Conservation (phyloP, 2,329 filamentous ascomycete species). For the Nectriaceae sp. region DNA sequence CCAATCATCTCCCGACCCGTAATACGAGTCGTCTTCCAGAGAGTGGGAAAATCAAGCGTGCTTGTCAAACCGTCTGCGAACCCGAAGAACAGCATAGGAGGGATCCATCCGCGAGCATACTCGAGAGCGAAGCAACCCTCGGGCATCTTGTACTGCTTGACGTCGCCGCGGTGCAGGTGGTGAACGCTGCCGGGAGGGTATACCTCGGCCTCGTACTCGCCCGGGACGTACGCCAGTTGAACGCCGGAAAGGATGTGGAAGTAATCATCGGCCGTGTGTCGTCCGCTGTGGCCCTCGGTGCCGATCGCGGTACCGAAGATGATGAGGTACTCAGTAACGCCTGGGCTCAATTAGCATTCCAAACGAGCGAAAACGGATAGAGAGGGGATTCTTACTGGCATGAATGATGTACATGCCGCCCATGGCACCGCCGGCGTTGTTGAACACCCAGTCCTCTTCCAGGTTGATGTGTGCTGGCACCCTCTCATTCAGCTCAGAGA, state of each 20-base stretch:
- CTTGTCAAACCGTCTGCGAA: constrained; percentile 79
- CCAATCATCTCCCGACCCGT: constrained; percentile 76
- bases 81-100: constrained; percentile 88
- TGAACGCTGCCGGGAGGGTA: constrained; percentile 72
- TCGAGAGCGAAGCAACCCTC: constrained; percentile 77
- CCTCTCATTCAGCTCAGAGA: constrained; percentile 62
- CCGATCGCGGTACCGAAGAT: constrained; percentile 83
- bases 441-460: constrained; percentile 85
- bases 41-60: constrained; percentile 81
- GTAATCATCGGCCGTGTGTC: constrained; percentile 92
- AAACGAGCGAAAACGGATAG: neutral
- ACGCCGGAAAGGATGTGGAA: constrained; percentile 85
- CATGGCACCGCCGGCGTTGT: constrained; percentile 91
- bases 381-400: constrained; percentile 59
- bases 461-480: constrained; percentile 61
- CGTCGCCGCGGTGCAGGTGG: constrained; percentile 68
- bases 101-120: constrained; percentile 87
- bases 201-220: constrained; percentile 66
- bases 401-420: constrained; percentile 90
- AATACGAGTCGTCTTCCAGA: constrained; percentile 76
- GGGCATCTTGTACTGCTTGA: constrained; percentile 85
- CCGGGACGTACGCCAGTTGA: constrained; percentile 74
- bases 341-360: constrained; percentile 34
- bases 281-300: constrained; percentile 85
- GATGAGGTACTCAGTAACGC: constrained; percentile 86